Evolutionary conservation across 495 filamentous ascomycete species (phyloP), one percentile per base, ranked within the genome.

Genomic region (Aspergillus steynii): DNA sequence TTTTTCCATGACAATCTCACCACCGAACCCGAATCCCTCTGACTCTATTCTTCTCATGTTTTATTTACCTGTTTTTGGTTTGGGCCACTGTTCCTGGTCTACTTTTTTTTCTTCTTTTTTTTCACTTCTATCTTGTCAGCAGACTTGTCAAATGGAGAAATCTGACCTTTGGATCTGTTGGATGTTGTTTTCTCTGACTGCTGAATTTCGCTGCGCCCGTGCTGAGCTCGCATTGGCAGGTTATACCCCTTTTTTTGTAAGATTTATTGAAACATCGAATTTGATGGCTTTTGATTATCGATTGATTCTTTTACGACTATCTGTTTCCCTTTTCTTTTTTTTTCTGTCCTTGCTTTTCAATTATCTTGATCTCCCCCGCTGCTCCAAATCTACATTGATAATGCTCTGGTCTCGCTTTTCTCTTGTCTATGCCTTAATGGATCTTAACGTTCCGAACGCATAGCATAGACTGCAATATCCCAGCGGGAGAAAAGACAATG

Each of bases 161-260:
- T 29, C 20, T 45, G 20, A 42, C 14, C 37, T 10, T 47, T 15
- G n/a, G n/a, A 29, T 45, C 6, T 25, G 25, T 45, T 55, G 32
- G 14, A 45, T 55, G 3, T 29, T 34, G 5, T 14, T 14, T 34
- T 54, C 52, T 29, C 37, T 55, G n/a, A 46, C 53, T 55, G 34
- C 25, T 55, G 53, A 53, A 32, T 47, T 28, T 47, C 20, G 20
- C 20, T 20, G 20, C 20, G 53, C 53, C 28, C 37, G 37, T 55
- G 46, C 45, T 25, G 27, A 10, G 28, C 32, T 42, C 37, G 4
- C 37, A 42, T 34, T 55, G 53, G 54, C 58, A 52, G 58, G 27
- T 49, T 55, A 60, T 60, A 60, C 58, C 51, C 58, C 0, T 29
- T 47, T 60, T 54, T 49, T 26, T 49, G 12, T 20, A 42, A 48